These are phyloP conservation scores for Euphorbia neoarborescens DNA, from an alignment of 441 rosid species.

Conservation along the genomic window DNA sequence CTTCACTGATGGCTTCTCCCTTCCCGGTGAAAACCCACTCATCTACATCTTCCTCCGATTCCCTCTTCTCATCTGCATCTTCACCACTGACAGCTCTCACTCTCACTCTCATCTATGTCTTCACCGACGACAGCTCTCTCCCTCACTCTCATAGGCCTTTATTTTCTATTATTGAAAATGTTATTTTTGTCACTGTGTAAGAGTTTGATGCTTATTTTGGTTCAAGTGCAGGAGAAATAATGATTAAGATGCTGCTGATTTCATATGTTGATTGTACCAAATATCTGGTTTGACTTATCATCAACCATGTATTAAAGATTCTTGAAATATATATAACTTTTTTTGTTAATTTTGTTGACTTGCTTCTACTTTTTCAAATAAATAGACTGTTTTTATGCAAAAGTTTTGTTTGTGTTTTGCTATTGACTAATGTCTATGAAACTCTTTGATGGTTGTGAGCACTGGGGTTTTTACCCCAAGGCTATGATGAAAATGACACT, in stretches of 20 bases:
- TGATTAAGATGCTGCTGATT: neutral
- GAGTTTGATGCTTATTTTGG: neutral
- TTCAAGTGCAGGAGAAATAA: neutral
- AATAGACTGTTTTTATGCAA: neutral
- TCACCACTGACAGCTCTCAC: too few relatives aligned
- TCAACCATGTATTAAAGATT: neutral
- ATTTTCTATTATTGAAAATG: neutral
- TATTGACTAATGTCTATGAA: neutral
- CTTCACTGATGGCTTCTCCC: too few relatives aligned
- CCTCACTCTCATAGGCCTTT: too few relatives aligned
- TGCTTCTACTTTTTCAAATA: neutral
- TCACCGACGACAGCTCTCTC: too few relatives aligned
- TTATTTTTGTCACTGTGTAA: neutral
- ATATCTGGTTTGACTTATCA: neutral
- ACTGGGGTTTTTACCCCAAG: too few relatives aligned
- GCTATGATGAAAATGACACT: too few relatives aligned
- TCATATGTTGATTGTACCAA: neutral
- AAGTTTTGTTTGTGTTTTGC: neutral
- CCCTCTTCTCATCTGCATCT: too few relatives aligned
- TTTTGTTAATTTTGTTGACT: neutral
- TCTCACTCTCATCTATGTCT: too few relatives aligned
- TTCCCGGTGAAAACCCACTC: too few relatives aligned
- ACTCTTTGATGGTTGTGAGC: conserved; percentile 12
- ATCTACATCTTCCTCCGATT: too few relatives aligned
- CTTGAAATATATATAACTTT: neutral